Base-by-base conservation (phyloP, 1,284 basidiomycete genomes). In the Trichosporon ovoides region DNA sequence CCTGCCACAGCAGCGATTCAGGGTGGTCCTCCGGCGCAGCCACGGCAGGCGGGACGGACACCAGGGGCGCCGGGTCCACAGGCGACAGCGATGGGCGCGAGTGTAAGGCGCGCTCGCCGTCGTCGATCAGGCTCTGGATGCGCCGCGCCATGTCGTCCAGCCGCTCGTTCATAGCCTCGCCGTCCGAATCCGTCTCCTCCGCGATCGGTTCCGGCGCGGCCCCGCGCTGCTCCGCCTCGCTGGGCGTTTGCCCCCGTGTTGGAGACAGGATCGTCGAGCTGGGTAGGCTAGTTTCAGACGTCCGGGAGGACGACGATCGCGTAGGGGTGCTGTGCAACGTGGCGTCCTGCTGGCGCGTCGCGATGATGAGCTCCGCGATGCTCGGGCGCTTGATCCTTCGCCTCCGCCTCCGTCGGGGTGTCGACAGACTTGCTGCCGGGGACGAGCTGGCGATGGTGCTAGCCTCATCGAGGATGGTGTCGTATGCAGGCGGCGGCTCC, bases 111-210 rank as follows among this genome's bases (percentile, higher is more conserved):
- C 51, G 38, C 14, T 55, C 53, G 9, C 56, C 61, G 18, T 60
- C 56, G n/a, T 38, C 24, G 3, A 63, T 59, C 10, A 63, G 58
- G 11, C 19, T 48, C 22, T 57, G 53, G 3, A 63, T 38, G 16
- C 61, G 53, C 31, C 51, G 56, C 2, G 61, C 22, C 61, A 63
- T 60, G 12, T 49, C 53, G 33, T 57, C 58, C 14, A 63, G 38
- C 7, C 61, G 56, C 43, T n/a, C 13, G 20, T 14, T 52, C 50
- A 50, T 52, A 13, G 24, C 43, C 48, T 59, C 57, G 3, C 36
- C 53, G 33, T 58, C 57, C 24, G 34, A 16, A 14, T 52, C 22
- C 5, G 9, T 35, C 11, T 56, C 46, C 24, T 55, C 54, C 18
- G 38, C 53, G 14, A 28, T 46, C 13, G 37, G 36, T 13, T 20